Percentiles rank a stretch among this genome's conserved stretches.
phyloP scores from a whole-genome alignment of 257 asterid species.

The Rhazya stricta region DNA sequence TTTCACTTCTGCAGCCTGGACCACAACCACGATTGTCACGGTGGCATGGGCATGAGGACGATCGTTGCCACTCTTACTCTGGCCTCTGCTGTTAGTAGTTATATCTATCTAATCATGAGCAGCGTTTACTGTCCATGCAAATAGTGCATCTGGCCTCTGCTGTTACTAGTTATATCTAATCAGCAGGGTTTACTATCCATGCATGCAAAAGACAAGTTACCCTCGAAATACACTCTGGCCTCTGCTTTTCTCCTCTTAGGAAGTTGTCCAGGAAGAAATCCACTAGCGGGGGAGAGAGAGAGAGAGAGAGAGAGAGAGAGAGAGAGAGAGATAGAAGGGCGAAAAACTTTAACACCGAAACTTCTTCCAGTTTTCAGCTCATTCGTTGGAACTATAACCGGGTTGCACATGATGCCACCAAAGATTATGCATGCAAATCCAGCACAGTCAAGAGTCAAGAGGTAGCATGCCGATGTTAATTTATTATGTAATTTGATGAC shows the following conservation, averaged over 20 bases:
- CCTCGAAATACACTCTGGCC: no score
- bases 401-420: neutral
- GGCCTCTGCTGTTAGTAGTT: neutral
- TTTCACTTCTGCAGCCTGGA: neutral
- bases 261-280: neutral
- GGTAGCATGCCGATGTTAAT: neutral
- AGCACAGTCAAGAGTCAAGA: neutral
- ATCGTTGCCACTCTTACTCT: neutral
- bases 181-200: neutral
- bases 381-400: neutral
- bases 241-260: neutral
- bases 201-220: neutral
- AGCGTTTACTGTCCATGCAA: neutral
- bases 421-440: neutral
- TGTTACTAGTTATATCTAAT: neutral
- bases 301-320: neutral
- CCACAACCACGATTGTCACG: constrained; percentile 4
- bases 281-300: neutral
- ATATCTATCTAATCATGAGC: neutral
- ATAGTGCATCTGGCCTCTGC: neutral
- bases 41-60: neutral
- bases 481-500: neutral
- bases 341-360: neutral
- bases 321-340: no score
- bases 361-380: neutral